These are phyloP conservation scores for Aureobasidium melanogenum DNA, from an alignment of 2,329 filamentous ascomycete genomes.

Conservation along the genomic window DNA sequence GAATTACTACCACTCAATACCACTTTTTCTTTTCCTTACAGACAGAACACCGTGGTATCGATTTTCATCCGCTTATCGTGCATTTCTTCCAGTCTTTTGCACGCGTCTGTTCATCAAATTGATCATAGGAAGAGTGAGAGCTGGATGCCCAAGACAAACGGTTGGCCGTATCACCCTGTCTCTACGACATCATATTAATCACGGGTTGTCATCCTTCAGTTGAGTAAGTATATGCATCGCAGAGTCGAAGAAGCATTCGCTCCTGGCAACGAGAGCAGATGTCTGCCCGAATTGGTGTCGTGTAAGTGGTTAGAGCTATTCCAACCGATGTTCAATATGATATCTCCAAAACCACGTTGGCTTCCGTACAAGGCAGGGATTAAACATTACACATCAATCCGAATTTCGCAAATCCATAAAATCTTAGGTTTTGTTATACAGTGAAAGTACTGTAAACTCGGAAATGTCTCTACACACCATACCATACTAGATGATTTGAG, in stretches of 20 bases:
- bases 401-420: too few relatives aligned
- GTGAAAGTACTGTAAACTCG: too few relatives aligned
- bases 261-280: too few relatives aligned
- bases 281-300: too few relatives aligned
- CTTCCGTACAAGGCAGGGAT: too few relatives aligned
- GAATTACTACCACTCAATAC: not conserved
- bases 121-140: not conserved
- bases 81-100: not conserved
- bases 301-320: too few relatives aligned
- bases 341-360: too few relatives aligned
- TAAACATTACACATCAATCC: too few relatives aligned
- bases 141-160: not conserved
- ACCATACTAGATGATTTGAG: not conserved
- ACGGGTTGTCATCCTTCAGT: not conserved
- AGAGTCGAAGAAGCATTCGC: too few relatives aligned
- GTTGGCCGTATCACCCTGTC: not conserved
- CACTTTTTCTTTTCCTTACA: not conserved
- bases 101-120: not conserved
- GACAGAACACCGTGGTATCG: not conserved
- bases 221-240: not conserved
- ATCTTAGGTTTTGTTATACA: too few relatives aligned
- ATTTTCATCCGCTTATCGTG: not conserved
- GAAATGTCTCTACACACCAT: not conserved
- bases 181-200: not conserved
- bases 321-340: too few relatives aligned